Conservation (phyloP, 176 grass and related monocot genomes). For the Oryza longistaminata region DNA sequence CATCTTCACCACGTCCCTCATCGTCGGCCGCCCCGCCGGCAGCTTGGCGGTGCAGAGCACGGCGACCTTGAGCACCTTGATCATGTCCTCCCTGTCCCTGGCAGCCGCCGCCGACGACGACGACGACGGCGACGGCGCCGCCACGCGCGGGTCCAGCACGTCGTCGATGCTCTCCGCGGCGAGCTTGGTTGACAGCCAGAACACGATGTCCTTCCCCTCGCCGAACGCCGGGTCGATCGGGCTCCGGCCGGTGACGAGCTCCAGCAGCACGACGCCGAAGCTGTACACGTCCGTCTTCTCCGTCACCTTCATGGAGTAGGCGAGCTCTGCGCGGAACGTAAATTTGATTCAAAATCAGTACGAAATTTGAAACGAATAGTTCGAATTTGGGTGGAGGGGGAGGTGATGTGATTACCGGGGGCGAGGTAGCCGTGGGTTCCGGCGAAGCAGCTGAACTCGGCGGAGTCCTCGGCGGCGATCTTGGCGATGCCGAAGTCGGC, state of each 20-base stretch:
- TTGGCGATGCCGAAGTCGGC: constrained; percentile 91
- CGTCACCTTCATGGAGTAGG: constrained; percentile 68
- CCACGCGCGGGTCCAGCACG: constrained; percentile 57
- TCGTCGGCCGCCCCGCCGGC: constrained; percentile 60
- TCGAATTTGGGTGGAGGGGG: no score
- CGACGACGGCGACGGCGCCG: not conserved
- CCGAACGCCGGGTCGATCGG: constrained; percentile 77
- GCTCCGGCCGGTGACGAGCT: constrained; percentile 66
- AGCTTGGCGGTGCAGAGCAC: constrained; percentile 64
- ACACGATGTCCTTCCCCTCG: constrained; percentile 81
- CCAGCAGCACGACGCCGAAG: constrained; percentile 83
- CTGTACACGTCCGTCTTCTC: constrained; percentile 97
- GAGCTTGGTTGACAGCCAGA: constrained; percentile 66
- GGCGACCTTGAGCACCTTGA: constrained; percentile 70
- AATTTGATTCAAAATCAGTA: not conserved
- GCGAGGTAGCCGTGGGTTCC: constrained; percentile 94
- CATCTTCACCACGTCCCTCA: constrained; percentile 95
- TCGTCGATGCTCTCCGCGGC: constrained; percentile 37
- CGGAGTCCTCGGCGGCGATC: constrained; percentile 42
- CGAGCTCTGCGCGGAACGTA: constrained; percentile 54
- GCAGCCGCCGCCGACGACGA: not conserved
- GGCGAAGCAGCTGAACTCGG: constrained; percentile 65
- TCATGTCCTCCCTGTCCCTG: constrained; percentile 58
- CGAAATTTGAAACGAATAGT: not conserved
- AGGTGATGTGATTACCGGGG: constrained; percentile 43